Percentiles rank a stretch among this genome's conserved stretches.
Conservation (phyloP, 331 rosid genomes). For the Pyracantha coccinea region DNA sequence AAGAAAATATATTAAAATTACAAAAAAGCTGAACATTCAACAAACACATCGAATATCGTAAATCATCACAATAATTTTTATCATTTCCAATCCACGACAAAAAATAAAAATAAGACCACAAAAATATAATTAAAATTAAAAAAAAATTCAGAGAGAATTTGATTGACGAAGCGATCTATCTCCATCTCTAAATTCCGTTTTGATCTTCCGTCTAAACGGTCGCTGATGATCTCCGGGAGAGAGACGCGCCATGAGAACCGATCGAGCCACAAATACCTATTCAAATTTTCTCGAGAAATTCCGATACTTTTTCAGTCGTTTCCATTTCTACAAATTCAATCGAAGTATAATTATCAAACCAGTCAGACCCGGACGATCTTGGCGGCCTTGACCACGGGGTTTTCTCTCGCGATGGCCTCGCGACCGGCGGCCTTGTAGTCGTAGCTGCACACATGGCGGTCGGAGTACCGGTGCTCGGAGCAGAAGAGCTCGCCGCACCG, state of each 20-base stretch:
- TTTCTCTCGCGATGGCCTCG: slow-evolving; percentile 86
- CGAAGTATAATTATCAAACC: slow-evolving; percentile 15
- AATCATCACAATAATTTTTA: slow-evolving; percentile 35
- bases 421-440: slow-evolving; percentile 89
- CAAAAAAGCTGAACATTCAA: background rate
- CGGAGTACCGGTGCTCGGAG: slow-evolving; percentile 81
- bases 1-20: background rate
- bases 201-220: background rate
- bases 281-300: background rate
- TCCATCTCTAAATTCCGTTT: background rate
- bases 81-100: slow-evolving; percentile 28
- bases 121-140: background rate
- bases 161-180: slow-evolving; percentile 10
- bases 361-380: slow-evolving; percentile 58
- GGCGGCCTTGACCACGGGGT: slow-evolving; percentile 81
- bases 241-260: slow-evolving; percentile 20
- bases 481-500: slow-evolving; percentile 95
- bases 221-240: slow-evolving; percentile 17
- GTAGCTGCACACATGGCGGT: slow-evolving; percentile 81
- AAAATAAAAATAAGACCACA: background rate
- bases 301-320: background rate
- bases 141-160: slow-evolving; percentile 32
- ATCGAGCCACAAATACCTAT: background rate
- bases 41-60: background rate
- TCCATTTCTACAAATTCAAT: slow-evolving; percentile 11